Conservation (phyloP, 164 flowering plant species). For the Brasenia schreberi region DNA sequence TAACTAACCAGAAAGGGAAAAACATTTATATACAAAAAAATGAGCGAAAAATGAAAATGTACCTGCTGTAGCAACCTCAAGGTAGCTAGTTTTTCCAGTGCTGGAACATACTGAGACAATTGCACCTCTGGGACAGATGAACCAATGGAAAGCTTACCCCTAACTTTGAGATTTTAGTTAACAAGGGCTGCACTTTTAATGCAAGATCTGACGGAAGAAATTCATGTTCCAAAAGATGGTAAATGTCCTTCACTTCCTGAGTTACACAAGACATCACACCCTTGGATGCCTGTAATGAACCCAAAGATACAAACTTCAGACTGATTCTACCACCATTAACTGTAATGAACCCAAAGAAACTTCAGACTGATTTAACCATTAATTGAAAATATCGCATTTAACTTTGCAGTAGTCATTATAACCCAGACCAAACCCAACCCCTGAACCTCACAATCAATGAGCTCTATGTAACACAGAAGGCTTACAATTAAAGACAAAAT, state of each 20-base stretch:
- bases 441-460: too few species aligned
- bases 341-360: too few species aligned
- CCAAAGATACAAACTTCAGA: too few species aligned
- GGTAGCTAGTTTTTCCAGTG: slow-evolving; percentile 73
- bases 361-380: too few species aligned
- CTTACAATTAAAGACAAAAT: too few species aligned
- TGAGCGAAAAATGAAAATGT: background rate
- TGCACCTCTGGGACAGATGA: slow-evolving; percentile 87
- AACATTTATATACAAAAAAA: too few species aligned
- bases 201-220: slow-evolving; percentile 70
- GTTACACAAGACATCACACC: slow-evolving; percentile 78
- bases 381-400: too few species aligned
- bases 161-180: slow-evolving; percentile 53
- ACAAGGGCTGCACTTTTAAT: slow-evolving; percentile 57
- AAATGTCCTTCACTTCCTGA: slow-evolving; percentile 88
- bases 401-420: too few species aligned
- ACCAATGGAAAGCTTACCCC: slow-evolving; percentile 75
- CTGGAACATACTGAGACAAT: slow-evolving; percentile 62
- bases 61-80: slow-evolving; percentile 92
- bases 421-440: too few species aligned
- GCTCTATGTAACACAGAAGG: too few species aligned
- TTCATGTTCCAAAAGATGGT: slow-evolving; percentile 67
- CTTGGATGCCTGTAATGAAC: slow-evolving; percentile 44
- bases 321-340: too few species aligned
- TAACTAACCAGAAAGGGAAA: background rate